Evolutionary conservation across 75 land plant genomes (phyloP), one percentile per base, ranked within the genome.

Genomic region (Cupressus sempervirens): DNA sequence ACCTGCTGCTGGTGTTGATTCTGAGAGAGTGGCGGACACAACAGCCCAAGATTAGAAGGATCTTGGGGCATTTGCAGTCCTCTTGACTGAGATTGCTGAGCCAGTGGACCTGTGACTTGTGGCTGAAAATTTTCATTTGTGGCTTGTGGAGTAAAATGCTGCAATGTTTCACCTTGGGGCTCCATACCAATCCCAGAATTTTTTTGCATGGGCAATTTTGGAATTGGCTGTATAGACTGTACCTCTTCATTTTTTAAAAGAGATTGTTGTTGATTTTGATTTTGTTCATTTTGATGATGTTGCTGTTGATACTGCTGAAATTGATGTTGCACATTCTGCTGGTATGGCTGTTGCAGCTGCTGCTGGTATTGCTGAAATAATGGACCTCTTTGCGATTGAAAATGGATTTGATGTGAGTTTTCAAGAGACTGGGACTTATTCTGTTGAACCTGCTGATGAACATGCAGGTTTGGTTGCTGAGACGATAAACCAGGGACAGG

Each of bases 401-500:
- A 87, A 68, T 88, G 91, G 87, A 89, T 80, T 70, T 90, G 92
- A 14, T 84, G 88, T 1, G 86, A 80, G 76, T 85, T 88, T 84
- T 90, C 93, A 40, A 82, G 35, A 56, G 56, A 7, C 77, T 91
- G 91, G 46, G 88, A 45, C 87, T 83, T 89, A 40, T 79, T 34
- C 32, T 82, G 76, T 36, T 84, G 54, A 41, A 58, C 84, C 70
- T 86, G 89, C 83, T 92, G 93, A 45, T 86, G 77, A 56, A 84
- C 38, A 7, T 90, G 93, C 53, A 89, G 34, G 82, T 82, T 89
- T 36, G 89, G 43, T 82, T 89, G 92, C 89, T 92, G 94, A 54
- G 76, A 18, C 0, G 89, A 89, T 84, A 94, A 76, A 20, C 85
- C 84, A 48, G 93, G 87, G 32, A 86, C 92, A 40, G 91, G 84